Percentiles rank a stretch among this genome's conserved stretches.
Evolutionary conservation across 1,139 yeast species (phyloP).

Genomic region (Yamadazyma atlantica): DNA sequence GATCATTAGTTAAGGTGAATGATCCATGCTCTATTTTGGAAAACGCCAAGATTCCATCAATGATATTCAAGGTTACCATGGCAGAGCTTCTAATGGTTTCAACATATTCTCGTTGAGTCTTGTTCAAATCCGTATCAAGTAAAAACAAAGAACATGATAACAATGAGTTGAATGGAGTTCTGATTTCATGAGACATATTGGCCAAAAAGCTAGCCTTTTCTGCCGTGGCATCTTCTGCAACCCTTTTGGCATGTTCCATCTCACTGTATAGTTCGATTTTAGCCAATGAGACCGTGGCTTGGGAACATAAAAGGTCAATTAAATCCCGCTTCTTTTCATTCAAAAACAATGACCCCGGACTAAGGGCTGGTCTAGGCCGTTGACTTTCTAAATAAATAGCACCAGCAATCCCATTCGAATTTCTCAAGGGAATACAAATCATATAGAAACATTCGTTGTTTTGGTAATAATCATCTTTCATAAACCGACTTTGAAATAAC

Average conservation of each 20-base stretch:
- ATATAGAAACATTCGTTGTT: slow-evolving; percentile 35
- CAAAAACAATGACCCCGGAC: slow-evolving; percentile 19
- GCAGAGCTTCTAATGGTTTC: slow-evolving; percentile 55
- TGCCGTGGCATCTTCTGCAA: slow-evolving; percentile 61
- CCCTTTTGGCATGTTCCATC: slow-evolving; percentile 52
- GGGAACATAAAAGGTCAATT: slow-evolving; percentile 48
- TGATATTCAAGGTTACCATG: slow-evolving; percentile 52
- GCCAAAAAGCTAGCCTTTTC: slow-evolving; percentile 59
- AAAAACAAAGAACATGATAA: slow-evolving; percentile 55
- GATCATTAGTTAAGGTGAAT: slow-evolving; percentile 43
- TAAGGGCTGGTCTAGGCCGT: slow-evolving; percentile 18
- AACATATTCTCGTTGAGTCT: slow-evolving; percentile 52
- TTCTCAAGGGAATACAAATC: slow-evolving; percentile 50
- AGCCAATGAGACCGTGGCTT: slow-evolving; percentile 54
- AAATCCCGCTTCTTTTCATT: slow-evolving; percentile 39
- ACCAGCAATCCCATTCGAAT: slow-evolving; percentile 44
- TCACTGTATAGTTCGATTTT: slow-evolving; percentile 49
- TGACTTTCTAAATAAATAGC: slow-evolving; percentile 46
- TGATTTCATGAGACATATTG: slow-evolving; percentile 61
- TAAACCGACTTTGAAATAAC: slow-evolving; percentile 34
- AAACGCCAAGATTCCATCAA: slow-evolving; percentile 58
- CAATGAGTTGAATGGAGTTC: slow-evolving; percentile 59
- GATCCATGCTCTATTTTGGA: slow-evolving; percentile 60
- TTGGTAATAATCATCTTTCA: slow-evolving; percentile 43
- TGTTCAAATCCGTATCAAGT: slow-evolving; percentile 48